These are phyloP conservation scores for Pseudopyricularia javanii DNA, from an alignment of 2,329 filamentous ascomycete genomes.

Conservation along the genomic window DNA sequence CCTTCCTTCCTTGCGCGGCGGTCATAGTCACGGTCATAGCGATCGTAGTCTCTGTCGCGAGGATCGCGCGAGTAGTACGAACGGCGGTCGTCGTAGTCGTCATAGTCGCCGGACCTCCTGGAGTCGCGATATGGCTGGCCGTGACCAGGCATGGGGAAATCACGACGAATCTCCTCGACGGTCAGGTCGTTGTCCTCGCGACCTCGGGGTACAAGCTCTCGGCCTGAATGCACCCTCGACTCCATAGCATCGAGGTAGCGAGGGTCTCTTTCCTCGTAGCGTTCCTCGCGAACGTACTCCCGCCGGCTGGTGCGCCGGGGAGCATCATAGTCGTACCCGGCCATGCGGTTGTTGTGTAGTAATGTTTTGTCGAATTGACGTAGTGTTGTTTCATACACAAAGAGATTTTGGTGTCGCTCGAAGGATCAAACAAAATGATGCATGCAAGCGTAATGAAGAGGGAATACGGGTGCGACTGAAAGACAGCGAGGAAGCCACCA, in stretches of 20 bases:
- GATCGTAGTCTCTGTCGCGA: conserved; percentile 29
- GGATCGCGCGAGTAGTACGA: conserved; percentile 17
- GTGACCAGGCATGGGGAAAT: conserved; percentile 64
- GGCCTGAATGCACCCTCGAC: conserved; percentile 28
- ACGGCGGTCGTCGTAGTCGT: conserved; percentile 40
- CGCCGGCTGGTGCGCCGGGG: conserved; percentile 22
- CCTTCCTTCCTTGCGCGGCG: conserved; percentile 39
- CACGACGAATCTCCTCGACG: conserved; percentile 71
- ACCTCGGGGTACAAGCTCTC: conserved; percentile 42
- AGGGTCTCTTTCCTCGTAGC: conserved; percentile 35
- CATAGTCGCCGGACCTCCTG: conserved; percentile 53
- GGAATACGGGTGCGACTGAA: neutral
- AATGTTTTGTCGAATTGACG: neutral
- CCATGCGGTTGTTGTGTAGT: conserved; percentile 16
- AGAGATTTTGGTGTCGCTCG: neutral
- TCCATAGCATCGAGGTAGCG: conserved; percentile 42
- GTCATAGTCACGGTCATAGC: conserved; percentile 30
- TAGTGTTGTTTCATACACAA: neutral
- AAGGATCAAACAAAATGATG: neutral
- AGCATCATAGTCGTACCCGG: conserved; percentile 42
- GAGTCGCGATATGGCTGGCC: conserved; percentile 25
- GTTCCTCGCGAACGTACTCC: conserved; percentile 38
- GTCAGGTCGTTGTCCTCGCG: conserved; percentile 65
- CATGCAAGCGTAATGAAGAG: neutral
- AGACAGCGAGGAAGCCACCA: neutral